Conservation (phyloP, 75 land plant genomes). For the Pseudotsuga menziesii region DNA sequence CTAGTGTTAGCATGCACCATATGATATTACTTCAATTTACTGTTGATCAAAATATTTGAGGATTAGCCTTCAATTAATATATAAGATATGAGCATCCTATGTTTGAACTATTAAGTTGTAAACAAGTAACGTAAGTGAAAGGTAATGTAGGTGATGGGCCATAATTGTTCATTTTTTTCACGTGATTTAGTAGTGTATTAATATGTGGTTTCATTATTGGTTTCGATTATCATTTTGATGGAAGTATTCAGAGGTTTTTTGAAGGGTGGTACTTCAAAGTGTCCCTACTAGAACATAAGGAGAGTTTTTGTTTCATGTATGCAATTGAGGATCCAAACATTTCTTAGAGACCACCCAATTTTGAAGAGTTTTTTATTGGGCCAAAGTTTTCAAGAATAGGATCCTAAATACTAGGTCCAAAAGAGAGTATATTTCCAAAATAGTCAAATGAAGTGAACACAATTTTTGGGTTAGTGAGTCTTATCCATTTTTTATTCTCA, state of each 20-base stretch:
- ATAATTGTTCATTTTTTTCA: too few species aligned
- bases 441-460: constrained; percentile 42
- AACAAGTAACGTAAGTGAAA: too few species aligned
- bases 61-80: too few species aligned
- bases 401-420: constrained; percentile 90
- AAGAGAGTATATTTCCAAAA: constrained; percentile 81
- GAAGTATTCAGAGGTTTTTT: constrained; percentile 66
- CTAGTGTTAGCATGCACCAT: too few species aligned
- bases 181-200: too few species aligned
- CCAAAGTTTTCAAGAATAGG: constrained; percentile 81
- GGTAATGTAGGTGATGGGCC: too few species aligned
- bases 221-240: constrained; percentile 91
- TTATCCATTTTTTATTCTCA: background rate
- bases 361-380: constrained; percentile 47
- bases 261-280: constrained; percentile 99
- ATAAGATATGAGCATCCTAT: too few species aligned
- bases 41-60: too few species aligned
- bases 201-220: too few species aligned
- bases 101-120: too few species aligned
- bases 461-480: constrained; percentile 89
- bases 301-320: constrained; percentile 98
- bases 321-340: constrained; percentile 88
- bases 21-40: too few species aligned
- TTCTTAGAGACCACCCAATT: constrained; percentile 13
- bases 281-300: constrained; percentile 71